Evolutionary conservation across 768 basidiomycete genomes (phyloP).

Genomic region (Leccinellum rugosiceps): DNA sequence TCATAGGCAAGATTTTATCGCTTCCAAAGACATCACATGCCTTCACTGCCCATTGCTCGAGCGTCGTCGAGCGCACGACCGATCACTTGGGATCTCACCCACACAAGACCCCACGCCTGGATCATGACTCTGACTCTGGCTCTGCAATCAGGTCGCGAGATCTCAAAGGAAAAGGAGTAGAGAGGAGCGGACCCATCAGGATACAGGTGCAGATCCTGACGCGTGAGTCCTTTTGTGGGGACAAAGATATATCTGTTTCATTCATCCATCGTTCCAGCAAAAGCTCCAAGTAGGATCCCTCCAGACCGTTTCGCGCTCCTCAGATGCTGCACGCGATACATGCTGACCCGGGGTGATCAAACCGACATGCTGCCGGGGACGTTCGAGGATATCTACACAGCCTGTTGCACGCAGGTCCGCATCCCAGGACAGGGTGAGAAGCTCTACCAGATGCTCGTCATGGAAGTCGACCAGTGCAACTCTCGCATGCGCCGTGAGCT

Average conservation of each 20-base stretch:
- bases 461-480: constrained; percentile 59
- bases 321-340: constrained; percentile 35
- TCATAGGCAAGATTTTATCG: constrained; percentile 39
- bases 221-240: constrained; percentile 25
- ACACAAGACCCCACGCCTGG: constrained; percentile 66
- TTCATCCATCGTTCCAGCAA: constrained; percentile 8
- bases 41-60: constrained; percentile 42
- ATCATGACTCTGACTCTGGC: constrained; percentile 63
- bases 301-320: constrained; percentile 21
- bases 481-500: constrained; percentile 41
- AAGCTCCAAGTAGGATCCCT: constrained; percentile 4
- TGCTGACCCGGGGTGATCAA: constrained; percentile 38
- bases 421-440: constrained; percentile 52
- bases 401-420: constrained; percentile 55
- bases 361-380: constrained; percentile 40
- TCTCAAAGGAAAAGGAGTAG: constrained; percentile 23
- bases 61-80: constrained; percentile 31
- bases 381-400: constrained; percentile 53
- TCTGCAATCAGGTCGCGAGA: constrained; percentile 56
- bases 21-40: constrained; percentile 51
- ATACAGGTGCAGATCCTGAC: constrained; percentile 47
- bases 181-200: constrained; percentile 38
- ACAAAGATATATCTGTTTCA: not conserved
- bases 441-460: constrained; percentile 54
- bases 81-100: constrained; percentile 51